Percentiles rank a stretch among this genome's conserved stretches.
phyloP scores from a whole-genome alignment of 306 rosid species.

The Vigna nakashimae region DNA sequence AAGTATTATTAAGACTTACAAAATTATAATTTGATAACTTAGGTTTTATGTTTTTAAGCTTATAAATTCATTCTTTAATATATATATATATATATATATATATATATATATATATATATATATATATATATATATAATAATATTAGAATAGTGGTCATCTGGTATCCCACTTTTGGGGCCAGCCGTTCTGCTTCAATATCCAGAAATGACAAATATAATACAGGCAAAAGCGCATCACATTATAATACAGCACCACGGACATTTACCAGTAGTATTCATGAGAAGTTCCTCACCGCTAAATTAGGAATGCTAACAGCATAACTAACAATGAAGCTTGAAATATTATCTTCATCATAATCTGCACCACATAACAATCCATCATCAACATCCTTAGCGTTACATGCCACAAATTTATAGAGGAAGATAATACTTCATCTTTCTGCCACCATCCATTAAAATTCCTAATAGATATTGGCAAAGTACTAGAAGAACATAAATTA shows the following conservation, averaged over 20 bases:
- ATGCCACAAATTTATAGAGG: slow-evolving; percentile 13
- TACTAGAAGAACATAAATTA: slow-evolving; percentile 29
- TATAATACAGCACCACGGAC: slow-evolving; percentile 54
- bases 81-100: no score
- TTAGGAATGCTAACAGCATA: slow-evolving; percentile 78
- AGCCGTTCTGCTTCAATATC: no score
- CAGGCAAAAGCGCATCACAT: slow-evolving; percentile 48
- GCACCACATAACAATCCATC: slow-evolving; percentile 54
- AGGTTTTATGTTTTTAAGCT: no score
- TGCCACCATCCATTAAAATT: slow-evolving; percentile 22
- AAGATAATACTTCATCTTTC: slow-evolving; percentile 31
- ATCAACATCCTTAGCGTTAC: slow-evolving; percentile 27
- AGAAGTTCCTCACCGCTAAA: slow-evolving; percentile 89
- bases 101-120: no score
- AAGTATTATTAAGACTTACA: no score
- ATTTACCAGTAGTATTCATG: slow-evolving; percentile 68
- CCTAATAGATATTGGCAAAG: slow-evolving; percentile 32
- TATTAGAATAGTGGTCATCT: no score
- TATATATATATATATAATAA: no score
- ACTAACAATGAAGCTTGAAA: slow-evolving; percentile 65
- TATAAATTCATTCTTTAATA: no score
- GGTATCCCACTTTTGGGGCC: no score
- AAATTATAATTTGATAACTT: no score
- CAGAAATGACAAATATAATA: not conserved
- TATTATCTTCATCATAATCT: slow-evolving; percentile 65